Conservation (phyloP, 208 protist genomes). For the Ichthyophonus hoferi region DNA sequence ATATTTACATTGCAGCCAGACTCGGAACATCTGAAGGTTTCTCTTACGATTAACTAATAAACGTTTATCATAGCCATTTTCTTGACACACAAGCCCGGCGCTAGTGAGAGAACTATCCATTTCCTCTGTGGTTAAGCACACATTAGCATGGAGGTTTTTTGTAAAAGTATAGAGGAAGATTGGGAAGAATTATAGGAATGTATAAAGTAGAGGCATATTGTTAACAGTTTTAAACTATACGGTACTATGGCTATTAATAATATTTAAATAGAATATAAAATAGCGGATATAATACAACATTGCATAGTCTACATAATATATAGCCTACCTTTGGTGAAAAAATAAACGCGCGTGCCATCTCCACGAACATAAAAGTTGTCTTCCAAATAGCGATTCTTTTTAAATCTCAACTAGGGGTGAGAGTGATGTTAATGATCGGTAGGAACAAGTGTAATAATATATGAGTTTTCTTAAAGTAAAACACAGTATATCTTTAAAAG, state of each 20-base stretch:
- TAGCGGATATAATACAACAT: no score
- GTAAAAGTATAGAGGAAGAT: not conserved
- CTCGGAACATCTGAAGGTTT: constrained; percentile 18
- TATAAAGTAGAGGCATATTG: not conserved
- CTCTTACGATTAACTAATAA: constrained; percentile 24
- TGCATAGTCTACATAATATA: no score
- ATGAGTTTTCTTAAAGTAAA: no score
- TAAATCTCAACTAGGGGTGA: constrained; percentile 42
- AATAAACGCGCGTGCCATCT: constrained; percentile 54
- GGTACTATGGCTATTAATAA: no score
- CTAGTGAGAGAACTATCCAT: not conserved
- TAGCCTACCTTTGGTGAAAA: constrained; percentile 26
- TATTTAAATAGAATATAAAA: no score
- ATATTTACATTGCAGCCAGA: constrained; percentile 19
- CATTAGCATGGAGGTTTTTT: not conserved
- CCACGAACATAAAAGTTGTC: constrained; percentile 55
- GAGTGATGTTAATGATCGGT: not conserved
- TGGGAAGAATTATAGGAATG: not conserved
- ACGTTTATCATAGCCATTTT: constrained; percentile 17
- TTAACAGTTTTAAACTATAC: no score
- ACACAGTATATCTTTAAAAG: no score
- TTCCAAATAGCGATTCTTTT: constrained; percentile 6
- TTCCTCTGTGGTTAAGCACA: not conserved
- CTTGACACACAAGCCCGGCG: not conserved
- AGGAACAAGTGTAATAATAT: no score